Evolutionary conservation across 345 rosid genomes (phyloP).

Genomic region (Atalantia buxifolia): DNA sequence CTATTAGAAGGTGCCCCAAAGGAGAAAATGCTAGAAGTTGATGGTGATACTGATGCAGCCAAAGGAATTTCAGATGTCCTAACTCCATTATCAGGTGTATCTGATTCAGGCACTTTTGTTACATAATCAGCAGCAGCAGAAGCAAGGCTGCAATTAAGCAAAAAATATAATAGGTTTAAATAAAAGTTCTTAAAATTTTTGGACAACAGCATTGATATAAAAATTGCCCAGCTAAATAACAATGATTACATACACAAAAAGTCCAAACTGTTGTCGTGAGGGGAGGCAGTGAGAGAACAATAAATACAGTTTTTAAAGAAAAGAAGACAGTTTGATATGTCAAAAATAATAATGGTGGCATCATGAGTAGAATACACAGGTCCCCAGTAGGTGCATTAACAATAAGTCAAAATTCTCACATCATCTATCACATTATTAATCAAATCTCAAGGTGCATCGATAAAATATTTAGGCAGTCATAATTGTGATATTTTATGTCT

Average conservation of each 20-base stretch:
- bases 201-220: not conserved
- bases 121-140: slow-evolving; percentile 29
- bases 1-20: slow-evolving; percentile 29
- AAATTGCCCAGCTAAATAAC: not conserved
- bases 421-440: not conserved
- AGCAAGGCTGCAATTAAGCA: slow-evolving; percentile 43
- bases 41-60: slow-evolving; percentile 32
- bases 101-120: slow-evolving; percentile 36
- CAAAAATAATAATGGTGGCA: not conserved
- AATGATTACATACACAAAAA: not conserved
- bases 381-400: not conserved
- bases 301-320: not conserved
- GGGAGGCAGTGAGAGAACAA: not conserved
- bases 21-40: slow-evolving; percentile 40
- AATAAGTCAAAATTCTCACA: not conserved
- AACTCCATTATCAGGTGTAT: slow-evolving; percentile 26
- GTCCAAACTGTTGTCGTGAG: not conserved
- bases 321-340: not conserved
- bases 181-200: not conserved
- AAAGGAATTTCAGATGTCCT: slow-evolving; percentile 27
- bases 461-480: not conserved
- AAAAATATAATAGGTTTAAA: not conserved
- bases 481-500: not conserved
- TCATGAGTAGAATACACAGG: not conserved
- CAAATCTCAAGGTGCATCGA: not conserved